These are phyloP conservation scores for Bigelowiella natans DNA, from an alignment of 78 protist genomes.

Conservation along the genomic window DNA sequence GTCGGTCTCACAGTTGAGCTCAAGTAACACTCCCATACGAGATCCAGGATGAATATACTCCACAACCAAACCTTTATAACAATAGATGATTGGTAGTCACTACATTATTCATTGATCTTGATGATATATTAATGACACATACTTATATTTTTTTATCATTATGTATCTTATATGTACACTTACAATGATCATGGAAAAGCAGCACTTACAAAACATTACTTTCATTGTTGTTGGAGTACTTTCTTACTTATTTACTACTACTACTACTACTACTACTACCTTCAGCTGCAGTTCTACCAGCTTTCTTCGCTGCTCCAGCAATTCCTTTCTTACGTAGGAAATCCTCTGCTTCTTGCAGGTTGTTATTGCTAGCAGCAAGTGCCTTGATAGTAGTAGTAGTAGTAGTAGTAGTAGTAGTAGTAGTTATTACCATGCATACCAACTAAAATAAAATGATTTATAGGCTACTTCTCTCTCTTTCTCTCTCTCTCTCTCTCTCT, in stretches of 20 bases:
- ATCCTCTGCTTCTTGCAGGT: conserved; percentile 2
- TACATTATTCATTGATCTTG: neutral
- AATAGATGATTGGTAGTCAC: neutral
- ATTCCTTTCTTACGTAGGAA: conserved; percentile 18
- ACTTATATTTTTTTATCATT: neutral
- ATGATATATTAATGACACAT: no score
- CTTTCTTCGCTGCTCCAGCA: conserved; percentile 19
- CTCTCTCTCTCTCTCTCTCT: no score
- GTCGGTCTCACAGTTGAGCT: conserved; percentile 28
- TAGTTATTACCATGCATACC: no score
- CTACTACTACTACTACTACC: neutral
- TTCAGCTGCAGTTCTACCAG: neutral
- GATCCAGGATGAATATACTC: neutral
- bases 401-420: no score
- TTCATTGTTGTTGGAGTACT: neutral
- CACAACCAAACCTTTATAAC: neutral
- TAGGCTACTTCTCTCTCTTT: no score
- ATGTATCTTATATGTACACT: neutral
- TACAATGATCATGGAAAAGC: neutral
- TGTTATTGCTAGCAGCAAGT: neutral
- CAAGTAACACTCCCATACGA: neutral
- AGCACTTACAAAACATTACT: neutral
- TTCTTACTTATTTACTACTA: neutral
- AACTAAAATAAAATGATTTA: no score
- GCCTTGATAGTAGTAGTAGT: neutral